These are phyloP conservation scores for Melaleuca quinquenervia DNA, from an alignment of 345 rosid species.

Conservation along the genomic window DNA sequence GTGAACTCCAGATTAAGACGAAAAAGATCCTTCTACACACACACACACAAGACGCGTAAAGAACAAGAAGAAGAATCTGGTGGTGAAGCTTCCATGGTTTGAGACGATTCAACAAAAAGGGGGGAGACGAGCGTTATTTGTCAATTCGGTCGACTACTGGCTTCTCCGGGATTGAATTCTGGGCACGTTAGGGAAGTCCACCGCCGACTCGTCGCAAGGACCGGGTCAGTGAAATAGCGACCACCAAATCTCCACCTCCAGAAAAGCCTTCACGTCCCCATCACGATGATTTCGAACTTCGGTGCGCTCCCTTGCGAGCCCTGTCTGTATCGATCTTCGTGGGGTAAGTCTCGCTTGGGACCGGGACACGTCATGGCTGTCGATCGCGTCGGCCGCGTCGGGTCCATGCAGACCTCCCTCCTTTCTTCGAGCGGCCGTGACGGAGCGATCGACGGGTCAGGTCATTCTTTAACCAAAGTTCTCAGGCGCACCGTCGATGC, in stretches of 20 bases:
- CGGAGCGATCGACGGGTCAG: not conserved
- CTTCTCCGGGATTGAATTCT: not conserved
- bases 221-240: not conserved
- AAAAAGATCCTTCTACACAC: not conserved
- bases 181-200: not conserved
- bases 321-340: not conserved
- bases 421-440: not conserved
- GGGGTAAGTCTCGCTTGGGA: not conserved
- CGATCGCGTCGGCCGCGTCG: not conserved
- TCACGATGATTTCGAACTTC: not conserved
- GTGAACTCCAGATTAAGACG: not conserved
- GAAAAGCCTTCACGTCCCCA: not conserved
- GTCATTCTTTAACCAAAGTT: no score
- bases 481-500: not conserved
- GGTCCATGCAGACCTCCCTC: not conserved
- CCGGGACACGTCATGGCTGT: not conserved
- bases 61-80: not conserved
- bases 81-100: not conserved
- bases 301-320: not conserved
- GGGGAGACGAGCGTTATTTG: not conserved
- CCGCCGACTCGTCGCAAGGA: not conserved
- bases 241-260: not conserved
- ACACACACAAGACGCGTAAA: not conserved
- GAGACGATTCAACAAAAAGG: not conserved
- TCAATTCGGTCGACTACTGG: not conserved